Evolutionary conservation across 305 asterid species (phyloP), one percentile per base, ranked within the genome.

Genomic region (Solanum hybrid): DNA sequence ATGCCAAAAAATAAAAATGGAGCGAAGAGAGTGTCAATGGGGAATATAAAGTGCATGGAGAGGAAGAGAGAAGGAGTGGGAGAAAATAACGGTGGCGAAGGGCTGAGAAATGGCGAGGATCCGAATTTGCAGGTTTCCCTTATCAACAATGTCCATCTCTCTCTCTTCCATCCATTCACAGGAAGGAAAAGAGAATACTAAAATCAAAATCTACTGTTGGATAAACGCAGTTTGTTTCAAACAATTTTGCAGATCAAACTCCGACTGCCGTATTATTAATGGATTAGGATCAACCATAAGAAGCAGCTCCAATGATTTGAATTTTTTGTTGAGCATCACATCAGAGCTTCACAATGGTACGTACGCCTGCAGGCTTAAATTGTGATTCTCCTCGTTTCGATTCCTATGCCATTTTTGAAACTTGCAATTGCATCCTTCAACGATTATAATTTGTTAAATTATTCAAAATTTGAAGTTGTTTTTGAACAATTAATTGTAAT

Each of bases 61-160:
- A 24, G 40, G 35, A 51, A 90, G 93, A 85, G 81, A 14, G 32
- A 51, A 16, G 69, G 69, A 66, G 86, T 66, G 75, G 51, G 75
- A 76, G 72, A 71, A 87, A 46, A 51, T 36, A 35, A 26, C 75
- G 87, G 87, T 46, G 26, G 87, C 34, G 72, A 42, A 82, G 73
- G 87, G 87, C 73, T 46, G 38, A 84, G 87, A 84, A 22, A 84
- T 84, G 89, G 89, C 87, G 93, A 89, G 86, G 94, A 92, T 93
- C 98, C 98, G 96, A 91, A 91, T 91, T 89, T 93, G 86, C 86
- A 92, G 98, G 96, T 86, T 86, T 77, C 91, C 89, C 92, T 92
- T 89, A 89, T 82, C 87, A 89, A 88, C 91, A 90, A 89, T 91
- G 91, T 86, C 87, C 26, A 31, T 76, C 91, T 87, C 90, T 88